Conservation (phyloP, 345 rosid genomes). For the Rhodamnia argentea region DNA sequence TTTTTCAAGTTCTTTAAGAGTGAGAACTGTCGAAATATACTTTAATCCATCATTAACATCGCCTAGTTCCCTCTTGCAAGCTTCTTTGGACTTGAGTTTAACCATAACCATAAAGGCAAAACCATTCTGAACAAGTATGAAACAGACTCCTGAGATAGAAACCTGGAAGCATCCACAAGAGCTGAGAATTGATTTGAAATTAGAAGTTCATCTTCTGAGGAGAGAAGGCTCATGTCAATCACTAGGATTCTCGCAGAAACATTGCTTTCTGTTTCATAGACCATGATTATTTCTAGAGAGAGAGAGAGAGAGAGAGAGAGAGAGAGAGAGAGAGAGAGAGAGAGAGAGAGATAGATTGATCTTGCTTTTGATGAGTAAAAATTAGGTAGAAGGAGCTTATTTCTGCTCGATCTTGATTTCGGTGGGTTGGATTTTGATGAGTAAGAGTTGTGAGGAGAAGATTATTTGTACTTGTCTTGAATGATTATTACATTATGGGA, state of each 20-base stretch:
- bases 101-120: not conserved
- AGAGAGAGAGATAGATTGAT: not conserved
- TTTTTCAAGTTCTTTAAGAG: not conserved
- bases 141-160: not conserved
- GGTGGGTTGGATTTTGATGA: no score
- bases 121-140: not conserved
- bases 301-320: no score
- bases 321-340: no score
- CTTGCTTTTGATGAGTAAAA: not conserved
- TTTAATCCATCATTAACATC: not conserved
- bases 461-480: no score
- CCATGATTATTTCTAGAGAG: not conserved
- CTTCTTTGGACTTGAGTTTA: not conserved
- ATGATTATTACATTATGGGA: no score
- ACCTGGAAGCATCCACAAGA: constrained; percentile 44
- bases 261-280: not conserved
- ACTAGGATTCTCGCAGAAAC: not conserved
- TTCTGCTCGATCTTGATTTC: no score
- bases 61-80: not conserved
- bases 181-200: constrained; percentile 24
- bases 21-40: not conserved
- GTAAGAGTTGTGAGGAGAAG: no score
- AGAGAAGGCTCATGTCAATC: constrained; percentile 14
- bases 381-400: not conserved
- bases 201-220: constrained; percentile 3